phyloP scores from a whole-genome alignment of 495 filamentous ascomycete species.

The Aspergillus campestris region DNA sequence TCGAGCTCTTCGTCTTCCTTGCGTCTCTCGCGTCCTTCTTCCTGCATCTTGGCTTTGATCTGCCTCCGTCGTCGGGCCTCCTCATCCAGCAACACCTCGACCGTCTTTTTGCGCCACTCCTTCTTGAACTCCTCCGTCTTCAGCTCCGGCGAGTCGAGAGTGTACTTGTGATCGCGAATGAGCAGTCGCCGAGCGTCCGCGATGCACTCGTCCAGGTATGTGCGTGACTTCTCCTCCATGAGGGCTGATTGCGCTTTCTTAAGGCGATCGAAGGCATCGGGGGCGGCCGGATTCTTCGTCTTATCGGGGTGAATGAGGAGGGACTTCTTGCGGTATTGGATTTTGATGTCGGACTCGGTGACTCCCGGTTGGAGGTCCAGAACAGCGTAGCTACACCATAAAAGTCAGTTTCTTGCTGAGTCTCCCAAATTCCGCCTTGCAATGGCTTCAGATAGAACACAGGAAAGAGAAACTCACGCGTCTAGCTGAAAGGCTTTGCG shows the following conservation, averaged over 20 bases:
- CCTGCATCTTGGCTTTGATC: slow-evolving; percentile 88
- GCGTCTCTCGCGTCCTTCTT: slow-evolving; percentile 87
- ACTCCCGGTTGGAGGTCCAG: slow-evolving; percentile 94
- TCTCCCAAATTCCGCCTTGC: no score
- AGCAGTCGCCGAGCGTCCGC: slow-evolving; percentile 89
- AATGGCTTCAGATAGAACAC: background rate
- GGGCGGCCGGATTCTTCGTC: slow-evolving; percentile 81
- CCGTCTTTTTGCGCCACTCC: slow-evolving; percentile 89
- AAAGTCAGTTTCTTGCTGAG: no score
- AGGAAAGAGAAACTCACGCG: slow-evolving; percentile 50
- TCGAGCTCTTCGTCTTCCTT: slow-evolving; percentile 82
- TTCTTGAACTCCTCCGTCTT: slow-evolving; percentile 66
- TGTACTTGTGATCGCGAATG: slow-evolving; percentile 91
- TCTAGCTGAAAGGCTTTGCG: slow-evolving; percentile 82
- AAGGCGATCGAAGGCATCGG: slow-evolving; percentile 92
- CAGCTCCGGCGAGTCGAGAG: slow-evolving; percentile 75
- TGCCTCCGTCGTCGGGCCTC: slow-evolving; percentile 78
- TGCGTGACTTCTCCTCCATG: slow-evolving; percentile 87
- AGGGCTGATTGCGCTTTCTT: slow-evolving; percentile 89
- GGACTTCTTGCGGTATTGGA: slow-evolving; percentile 88
- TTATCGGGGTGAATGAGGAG: slow-evolving; percentile 98
- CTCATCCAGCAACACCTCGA: slow-evolving; percentile 84
- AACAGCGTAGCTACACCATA: slow-evolving; percentile 64
- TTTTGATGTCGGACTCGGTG: slow-evolving; percentile 92
- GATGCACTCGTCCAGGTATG: slow-evolving; percentile 84